Evolutionary conservation across 768 basidiomycete species (phyloP).

Genomic region (Russula olivacea): DNA sequence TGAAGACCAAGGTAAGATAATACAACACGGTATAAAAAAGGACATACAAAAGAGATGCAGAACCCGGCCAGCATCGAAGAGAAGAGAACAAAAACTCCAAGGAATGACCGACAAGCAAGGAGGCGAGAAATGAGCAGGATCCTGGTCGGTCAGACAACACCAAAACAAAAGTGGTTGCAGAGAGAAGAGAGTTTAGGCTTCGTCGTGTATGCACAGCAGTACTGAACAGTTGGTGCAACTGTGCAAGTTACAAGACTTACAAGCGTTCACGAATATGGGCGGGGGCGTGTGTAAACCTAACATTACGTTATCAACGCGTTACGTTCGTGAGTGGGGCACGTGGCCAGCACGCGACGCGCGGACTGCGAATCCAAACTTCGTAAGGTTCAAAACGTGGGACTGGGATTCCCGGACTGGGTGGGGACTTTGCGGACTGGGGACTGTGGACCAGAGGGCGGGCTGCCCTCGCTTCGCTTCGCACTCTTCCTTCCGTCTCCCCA

Average conservation of each 20-base stretch:
- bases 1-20: no score
- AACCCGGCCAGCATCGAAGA: background rate
- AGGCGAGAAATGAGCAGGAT: background rate
- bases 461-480: no score
- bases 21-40: conserved; percentile 2
- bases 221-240: no score
- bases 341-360: background rate
- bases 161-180: background rate
- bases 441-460: no score
- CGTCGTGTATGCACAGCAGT: conserved; percentile 1
- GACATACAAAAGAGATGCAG: background rate
- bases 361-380: background rate
- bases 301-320: background rate
- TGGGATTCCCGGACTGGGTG: no score
- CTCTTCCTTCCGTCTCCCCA: no score
- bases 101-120: conserved; percentile 12
- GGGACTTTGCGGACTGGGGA: no score
- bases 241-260: background rate
- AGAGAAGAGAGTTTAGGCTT: conserved; percentile 4
- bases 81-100: background rate
- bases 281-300: background rate
- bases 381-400: background rate
- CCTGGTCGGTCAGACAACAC: background rate
- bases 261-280: background rate
- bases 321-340: background rate